A percentile compares a stretch with the other conserved stretches of the same genome.
phyloP scores from a whole-genome alignment of 1,284 basidiomycete species.

The Clitocybe nebularis region DNA sequence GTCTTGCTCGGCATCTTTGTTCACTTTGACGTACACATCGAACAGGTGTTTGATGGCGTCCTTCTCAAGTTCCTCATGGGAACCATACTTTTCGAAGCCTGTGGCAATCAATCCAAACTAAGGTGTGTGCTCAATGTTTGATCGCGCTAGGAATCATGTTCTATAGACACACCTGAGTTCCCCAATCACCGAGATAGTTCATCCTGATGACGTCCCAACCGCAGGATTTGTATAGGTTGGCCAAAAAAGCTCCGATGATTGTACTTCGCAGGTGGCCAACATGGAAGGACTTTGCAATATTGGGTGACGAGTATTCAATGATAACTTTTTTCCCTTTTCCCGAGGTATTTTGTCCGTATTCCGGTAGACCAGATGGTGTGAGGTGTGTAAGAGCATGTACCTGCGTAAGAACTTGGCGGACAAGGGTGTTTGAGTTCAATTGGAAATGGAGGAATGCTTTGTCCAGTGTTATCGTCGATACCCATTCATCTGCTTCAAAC shows the following conservation, averaged over 20 bases:
- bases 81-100: slow-evolving; percentile 91
- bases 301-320: slow-evolving; percentile 93
- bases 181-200: slow-evolving; percentile 97
- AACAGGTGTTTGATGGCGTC: slow-evolving; percentile 96
- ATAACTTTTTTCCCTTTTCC: slow-evolving; percentile 79
- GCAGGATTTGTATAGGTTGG: slow-evolving; percentile 88
- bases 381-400: slow-evolving; percentile 74
- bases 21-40: slow-evolving; percentile 93
- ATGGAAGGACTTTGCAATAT: slow-evolving; percentile 99
- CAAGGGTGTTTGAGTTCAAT: slow-evolving; percentile 69
- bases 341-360: slow-evolving; percentile 74
- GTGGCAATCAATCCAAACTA: slow-evolving; percentile 87
- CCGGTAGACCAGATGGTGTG: slow-evolving; percentile 47
- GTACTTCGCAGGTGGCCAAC: slow-evolving; percentile 96
- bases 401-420: slow-evolving; percentile 76
- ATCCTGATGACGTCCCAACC: slow-evolving; percentile 91
- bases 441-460: slow-evolving; percentile 85
- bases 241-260: slow-evolving; percentile 94
- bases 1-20: slow-evolving; percentile 76
- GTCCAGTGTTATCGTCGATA: slow-evolving; percentile 65
- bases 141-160: background rate
- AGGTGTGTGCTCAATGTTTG: background rate
- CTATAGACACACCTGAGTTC: slow-evolving; percentile 67
- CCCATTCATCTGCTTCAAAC: slow-evolving; percentile 67
- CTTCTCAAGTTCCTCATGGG: slow-evolving; percentile 76